A percentile compares a stretch with the other conserved stretches of the same genome.
These are phyloP conservation scores for Xerocomus potaroensis DNA, from an alignment of 768 basidiomycete species.

Conservation along the genomic window DNA sequence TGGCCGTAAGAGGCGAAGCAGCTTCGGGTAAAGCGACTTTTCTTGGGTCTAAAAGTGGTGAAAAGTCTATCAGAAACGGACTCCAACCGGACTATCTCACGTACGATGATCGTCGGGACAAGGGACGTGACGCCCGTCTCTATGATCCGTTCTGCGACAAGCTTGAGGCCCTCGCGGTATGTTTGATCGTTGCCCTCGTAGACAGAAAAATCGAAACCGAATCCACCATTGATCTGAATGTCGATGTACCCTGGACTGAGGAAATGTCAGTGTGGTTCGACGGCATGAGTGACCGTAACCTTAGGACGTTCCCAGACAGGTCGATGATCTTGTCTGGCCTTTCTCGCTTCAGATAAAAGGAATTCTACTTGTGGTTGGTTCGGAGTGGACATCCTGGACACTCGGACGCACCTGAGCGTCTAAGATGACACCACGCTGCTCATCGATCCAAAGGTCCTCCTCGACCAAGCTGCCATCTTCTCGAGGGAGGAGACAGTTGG, in stretches of 20 bases:
- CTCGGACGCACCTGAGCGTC: constrained; percentile 58
- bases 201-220: constrained; percentile 83
- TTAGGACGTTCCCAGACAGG: constrained; percentile 72
- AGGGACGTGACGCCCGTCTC: constrained; percentile 85
- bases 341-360: constrained; percentile 60
- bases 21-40: constrained; percentile 64
- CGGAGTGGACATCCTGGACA: not conserved
- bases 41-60: constrained; percentile 74
- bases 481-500: constrained; percentile 75
- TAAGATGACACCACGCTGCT: constrained; percentile 65
- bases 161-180: constrained; percentile 64
- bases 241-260: constrained; percentile 80
- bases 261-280: constrained; percentile 5
- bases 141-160: constrained; percentile 69
- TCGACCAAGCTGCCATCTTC: constrained; percentile 75
- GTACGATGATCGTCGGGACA: constrained; percentile 69
- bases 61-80: too few relatives aligned
- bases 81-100: constrained; percentile 25
- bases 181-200: constrained; percentile 66
- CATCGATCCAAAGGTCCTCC: constrained; percentile 81
- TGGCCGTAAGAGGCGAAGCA: constrained; percentile 65
- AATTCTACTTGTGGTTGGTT: constrained; percentile 41
- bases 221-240: constrained; percentile 88
- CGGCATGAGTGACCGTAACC: constrained; percentile 33
- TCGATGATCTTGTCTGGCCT: constrained; percentile 64